Percentiles rank a stretch among this genome's conserved stretches.
phyloP scores from a whole-genome alignment of 1,284 basidiomycete species.

The Leccinum huronense region DNA sequence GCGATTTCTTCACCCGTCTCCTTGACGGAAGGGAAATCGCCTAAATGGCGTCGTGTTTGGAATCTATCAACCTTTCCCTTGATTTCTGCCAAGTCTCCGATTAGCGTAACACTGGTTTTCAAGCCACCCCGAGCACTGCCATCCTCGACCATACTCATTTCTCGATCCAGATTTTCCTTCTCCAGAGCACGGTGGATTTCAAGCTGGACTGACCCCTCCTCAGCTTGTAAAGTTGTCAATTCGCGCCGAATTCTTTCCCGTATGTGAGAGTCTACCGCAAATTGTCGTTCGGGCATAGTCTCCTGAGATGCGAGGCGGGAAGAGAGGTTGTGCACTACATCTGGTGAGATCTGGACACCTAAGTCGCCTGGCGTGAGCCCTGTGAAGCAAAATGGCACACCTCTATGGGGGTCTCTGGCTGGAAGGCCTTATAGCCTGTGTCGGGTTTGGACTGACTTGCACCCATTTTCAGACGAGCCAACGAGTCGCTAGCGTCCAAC shows the following conservation, averaged over 20 bases:
- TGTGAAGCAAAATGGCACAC: conserved; percentile 37
- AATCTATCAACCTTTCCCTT: conserved; percentile 71
- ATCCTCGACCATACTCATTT: conserved; percentile 44
- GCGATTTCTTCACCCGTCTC: conserved; percentile 58
- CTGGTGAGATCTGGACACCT: conserved; percentile 61
- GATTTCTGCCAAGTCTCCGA: conserved; percentile 73
- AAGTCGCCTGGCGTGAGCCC: conserved; percentile 8
- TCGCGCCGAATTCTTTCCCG: conserved; percentile 66
- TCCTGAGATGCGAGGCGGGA: conserved; percentile 57
- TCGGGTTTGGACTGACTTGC: conserved; percentile 61
- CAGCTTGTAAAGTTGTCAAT: conserved; percentile 56
- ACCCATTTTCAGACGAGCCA: conserved; percentile 49
- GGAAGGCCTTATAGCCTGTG: conserved; percentile 57
- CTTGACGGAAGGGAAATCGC: conserved; percentile 57
- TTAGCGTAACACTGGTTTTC: conserved; percentile 58
- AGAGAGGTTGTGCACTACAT: conserved; percentile 73
- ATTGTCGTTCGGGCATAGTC: conserved; percentile 63
- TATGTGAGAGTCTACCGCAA: conserved; percentile 66
- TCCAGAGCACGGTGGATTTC: conserved; percentile 72
- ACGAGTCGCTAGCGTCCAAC: background rate
- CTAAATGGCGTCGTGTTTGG: conserved; percentile 55
- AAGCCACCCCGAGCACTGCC: conserved; percentile 43
- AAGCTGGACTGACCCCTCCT: conserved; percentile 62
- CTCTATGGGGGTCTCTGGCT: conserved; percentile 62
- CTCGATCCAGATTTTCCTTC: conserved; percentile 77